phyloP scores from a whole-genome alignment of 2,329 filamentous ascomycete genomes.

The Diaporthe vaccinii region DNA sequence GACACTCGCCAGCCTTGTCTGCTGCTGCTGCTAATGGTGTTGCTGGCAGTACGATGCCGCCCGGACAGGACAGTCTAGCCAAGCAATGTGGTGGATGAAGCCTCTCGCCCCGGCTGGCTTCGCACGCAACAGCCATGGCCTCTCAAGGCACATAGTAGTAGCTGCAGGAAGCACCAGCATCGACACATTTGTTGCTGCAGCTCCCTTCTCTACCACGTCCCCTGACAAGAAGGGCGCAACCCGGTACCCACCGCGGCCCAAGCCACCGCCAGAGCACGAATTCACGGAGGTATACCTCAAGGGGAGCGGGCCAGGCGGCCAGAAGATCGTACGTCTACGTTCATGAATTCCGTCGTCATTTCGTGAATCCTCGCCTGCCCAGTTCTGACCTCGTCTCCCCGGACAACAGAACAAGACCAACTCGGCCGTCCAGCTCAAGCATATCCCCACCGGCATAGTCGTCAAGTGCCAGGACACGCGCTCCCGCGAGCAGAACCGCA shows the following conservation, averaged over 20 bases:
- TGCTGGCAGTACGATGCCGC: slow-evolving; percentile 9
- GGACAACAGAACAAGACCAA: slow-evolving; percentile 87
- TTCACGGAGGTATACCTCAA: slow-evolving; percentile 90
- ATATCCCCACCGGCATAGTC: slow-evolving; percentile 90
- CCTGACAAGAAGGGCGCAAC: slow-evolving; percentile 66
- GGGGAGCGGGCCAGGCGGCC: slow-evolving; percentile 91
- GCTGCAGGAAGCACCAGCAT: not conserved
- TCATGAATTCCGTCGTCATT: too few species aligned
- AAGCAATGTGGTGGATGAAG: slow-evolving; percentile 37
- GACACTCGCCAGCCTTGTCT: not conserved
- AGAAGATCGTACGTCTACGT: slow-evolving; percentile 82
- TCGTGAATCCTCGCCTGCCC: not conserved
- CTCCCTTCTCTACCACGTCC: slow-evolving; percentile 51
- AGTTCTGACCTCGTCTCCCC: not conserved
- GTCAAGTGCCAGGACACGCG: slow-evolving; percentile 95
- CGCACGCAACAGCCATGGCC: slow-evolving; percentile 8
- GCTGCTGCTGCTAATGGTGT: not conserved
- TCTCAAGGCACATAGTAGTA: not conserved
- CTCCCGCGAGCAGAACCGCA: slow-evolving; percentile 87
- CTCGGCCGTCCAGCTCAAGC: slow-evolving; percentile 92
- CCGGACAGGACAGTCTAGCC: not conserved
- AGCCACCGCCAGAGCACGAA: slow-evolving; percentile 80
- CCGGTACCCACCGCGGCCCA: slow-evolving; percentile 75
- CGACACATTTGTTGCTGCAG: not conserved
- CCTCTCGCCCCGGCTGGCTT: not conserved